Percentiles rank a stretch among this genome's conserved stretches.
Conservation (phyloP, 495 filamentous ascomycete species). For the Hypoxylon intermedium region DNA sequence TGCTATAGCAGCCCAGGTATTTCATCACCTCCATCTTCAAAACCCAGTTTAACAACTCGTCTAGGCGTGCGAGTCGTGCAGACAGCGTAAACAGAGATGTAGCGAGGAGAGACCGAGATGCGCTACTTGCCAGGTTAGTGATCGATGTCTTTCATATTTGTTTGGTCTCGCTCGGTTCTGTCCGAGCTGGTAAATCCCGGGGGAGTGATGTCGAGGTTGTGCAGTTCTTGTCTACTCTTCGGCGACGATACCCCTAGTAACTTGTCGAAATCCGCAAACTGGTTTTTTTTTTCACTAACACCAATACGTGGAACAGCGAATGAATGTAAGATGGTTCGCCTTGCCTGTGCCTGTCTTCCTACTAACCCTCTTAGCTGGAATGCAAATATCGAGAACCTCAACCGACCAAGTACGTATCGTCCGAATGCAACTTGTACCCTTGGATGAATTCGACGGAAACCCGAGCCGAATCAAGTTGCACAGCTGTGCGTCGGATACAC, state of each 20-base stretch:
- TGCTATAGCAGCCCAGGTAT: conserved; percentile 57
- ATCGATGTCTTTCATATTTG: conserved; percentile 15
- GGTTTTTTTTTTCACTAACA: conserved; percentile 40
- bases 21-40: conserved; percentile 9
- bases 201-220: conserved; percentile 8
- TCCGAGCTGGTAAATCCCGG: conserved; percentile 1
- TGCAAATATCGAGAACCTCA: conserved; percentile 67
- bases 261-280: conserved; percentile 13
- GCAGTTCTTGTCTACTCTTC: conserved; percentile 11
- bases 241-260: conserved; percentile 1
- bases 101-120: conserved; percentile 87
- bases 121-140: conserved; percentile 57
- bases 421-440: conserved; percentile 18
- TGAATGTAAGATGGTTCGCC: conserved; percentile 36
- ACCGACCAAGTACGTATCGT: conserved; percentile 67
- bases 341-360: conserved; percentile 15
- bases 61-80: conserved; percentile 81
- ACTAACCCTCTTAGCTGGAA: conserved; percentile 54
- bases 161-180: not conserved
- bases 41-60: conserved; percentile 8
- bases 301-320: conserved; percentile 29
- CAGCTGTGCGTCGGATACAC: conserved; percentile 26
- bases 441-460: conserved; percentile 18
- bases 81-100: conserved; percentile 86
- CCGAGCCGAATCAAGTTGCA: conserved; percentile 17